Percentiles rank a stretch among this genome's conserved stretches.
These are phyloP conservation scores for Closterium sp. DNA, from an alignment of 139 green algal species.

Conservation along the genomic window DNA sequence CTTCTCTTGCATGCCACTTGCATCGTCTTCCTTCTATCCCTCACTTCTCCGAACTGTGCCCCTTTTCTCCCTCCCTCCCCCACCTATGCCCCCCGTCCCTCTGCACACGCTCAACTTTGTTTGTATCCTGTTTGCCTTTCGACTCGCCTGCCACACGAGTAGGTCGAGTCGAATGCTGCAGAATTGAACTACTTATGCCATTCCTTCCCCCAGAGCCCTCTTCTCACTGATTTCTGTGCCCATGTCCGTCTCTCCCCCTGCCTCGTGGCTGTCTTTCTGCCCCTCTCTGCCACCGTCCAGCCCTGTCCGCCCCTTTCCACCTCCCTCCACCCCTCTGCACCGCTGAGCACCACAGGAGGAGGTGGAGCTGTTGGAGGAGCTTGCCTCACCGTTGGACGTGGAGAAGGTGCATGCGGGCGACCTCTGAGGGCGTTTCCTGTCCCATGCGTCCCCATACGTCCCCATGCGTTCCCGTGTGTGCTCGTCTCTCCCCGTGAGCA, in stretches of 20 bases:
- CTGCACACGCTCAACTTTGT: not conserved
- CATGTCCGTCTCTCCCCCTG: not conserved
- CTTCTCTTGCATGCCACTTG: not conserved
- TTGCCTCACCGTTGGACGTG: slow-evolving; percentile 66
- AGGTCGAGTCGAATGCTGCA: not conserved
- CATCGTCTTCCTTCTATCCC: not conserved
- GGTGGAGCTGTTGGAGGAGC: slow-evolving; percentile 73
- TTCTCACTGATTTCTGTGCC: not conserved
- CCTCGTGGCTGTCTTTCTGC: no score
- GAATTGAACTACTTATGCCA: not conserved
- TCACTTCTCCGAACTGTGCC: no score
- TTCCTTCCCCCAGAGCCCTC: not conserved
- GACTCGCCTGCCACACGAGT: not conserved
- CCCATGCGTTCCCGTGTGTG: not conserved
- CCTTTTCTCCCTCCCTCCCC: not conserved
- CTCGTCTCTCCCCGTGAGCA: not conserved
- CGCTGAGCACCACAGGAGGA: slow-evolving; percentile 56
- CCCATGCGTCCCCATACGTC: not conserved
- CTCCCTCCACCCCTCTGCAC: no score
- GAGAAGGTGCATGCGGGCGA: slow-evolving; percentile 62
- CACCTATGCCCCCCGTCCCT: not conserved
- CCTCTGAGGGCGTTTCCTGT: not conserved
- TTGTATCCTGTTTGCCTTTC: not conserved
- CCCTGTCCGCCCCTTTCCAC: no score
- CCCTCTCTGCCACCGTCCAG: no score